Conservation (phyloP, 176 grass and related monocot genomes). For the bread wheat (Triticum aestivum) region IWGSC_CS_RefSeq_v2.1 NC_057804.1:528825579-528826078, state of each 20-base stretch:
- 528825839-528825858: background rate
- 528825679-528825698: conserved; percentile 9
- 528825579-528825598: background rate
- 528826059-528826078: conserved; percentile 46
- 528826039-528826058: conserved; percentile 54
- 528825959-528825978: background rate
- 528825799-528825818: background rate
- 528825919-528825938: conserved; percentile 42
- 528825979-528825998: too few species aligned
- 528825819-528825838: conserved; percentile 6
- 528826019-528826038: background rate
- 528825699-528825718: conserved; percentile 11
- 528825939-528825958: conserved; percentile 56
- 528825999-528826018: background rate
- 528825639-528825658: conserved; percentile 7
- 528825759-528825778: conserved; percentile 36
- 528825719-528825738: conserved; percentile 50
- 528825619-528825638: background rate
- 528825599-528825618: background rate
- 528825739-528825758: conserved; percentile 36
- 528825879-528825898: conserved; percentile 42
- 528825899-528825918: conserved; percentile 53
- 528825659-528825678: conserved; percentile 1
- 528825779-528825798: background rate
- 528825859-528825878: conserved; percentile 24